phyloP scores from a whole-genome alignment of 2,329 filamentous ascomycete genomes.

The Fusarium continuum region DNA sequence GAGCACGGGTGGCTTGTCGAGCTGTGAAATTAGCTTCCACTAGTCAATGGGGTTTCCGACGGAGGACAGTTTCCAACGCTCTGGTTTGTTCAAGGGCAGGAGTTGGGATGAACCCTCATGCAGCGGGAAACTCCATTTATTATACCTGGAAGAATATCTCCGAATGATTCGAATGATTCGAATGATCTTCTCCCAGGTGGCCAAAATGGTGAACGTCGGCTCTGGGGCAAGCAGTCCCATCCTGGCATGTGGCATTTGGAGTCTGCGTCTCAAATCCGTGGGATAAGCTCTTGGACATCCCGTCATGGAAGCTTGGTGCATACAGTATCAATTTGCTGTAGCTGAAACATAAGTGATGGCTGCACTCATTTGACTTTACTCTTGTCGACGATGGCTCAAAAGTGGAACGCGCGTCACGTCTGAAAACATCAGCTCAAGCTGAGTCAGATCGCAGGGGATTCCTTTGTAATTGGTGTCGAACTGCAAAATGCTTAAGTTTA shows the following conservation, averaged over 20 bases:
- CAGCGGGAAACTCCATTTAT: no score
- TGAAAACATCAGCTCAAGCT: background rate
- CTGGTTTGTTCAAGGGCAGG: no score
- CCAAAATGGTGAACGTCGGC: no score
- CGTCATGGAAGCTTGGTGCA: background rate
- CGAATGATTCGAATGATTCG: no score
- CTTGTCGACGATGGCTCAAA: background rate
- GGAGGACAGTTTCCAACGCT: background rate
- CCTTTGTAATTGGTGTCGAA: background rate
- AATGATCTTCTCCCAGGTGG: no score
- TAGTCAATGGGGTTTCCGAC: background rate
- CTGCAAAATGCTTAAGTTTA: background rate
- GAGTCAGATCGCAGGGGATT: background rate
- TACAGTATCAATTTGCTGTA: no score
- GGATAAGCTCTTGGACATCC: no score
- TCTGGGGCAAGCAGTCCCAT: no score
- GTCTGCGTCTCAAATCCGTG: no score
- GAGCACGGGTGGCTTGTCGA: constrained; percentile 3
- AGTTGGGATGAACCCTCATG: no score
- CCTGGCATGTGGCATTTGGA: no score
- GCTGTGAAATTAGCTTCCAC: background rate
- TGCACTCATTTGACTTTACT: background rate
- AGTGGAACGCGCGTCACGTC: background rate
- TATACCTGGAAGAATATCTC: no score
- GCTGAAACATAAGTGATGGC: background rate